Evolutionary conservation across 73 alveolate genomes (phyloP), one percentile per base, ranked within the genome.

Genomic region (Paramecium caudatum): DNA sequence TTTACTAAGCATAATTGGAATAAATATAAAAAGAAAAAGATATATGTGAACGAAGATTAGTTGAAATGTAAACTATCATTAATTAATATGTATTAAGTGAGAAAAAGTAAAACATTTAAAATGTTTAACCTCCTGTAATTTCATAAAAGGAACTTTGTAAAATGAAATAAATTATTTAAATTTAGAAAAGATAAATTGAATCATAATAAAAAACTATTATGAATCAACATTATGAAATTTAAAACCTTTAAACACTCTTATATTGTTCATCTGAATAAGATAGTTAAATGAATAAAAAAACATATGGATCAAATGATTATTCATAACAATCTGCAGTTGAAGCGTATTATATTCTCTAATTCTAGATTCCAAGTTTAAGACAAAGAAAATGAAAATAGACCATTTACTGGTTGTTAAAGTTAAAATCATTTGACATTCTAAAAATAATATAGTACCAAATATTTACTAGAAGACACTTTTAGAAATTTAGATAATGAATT

Each of bases 221-320:
- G 88, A 74, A 74, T 74, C 15, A 74, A 74, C 88, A 74, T 21
- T 74, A 41, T 74, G 88, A 74, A 74, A 74, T 74, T 12, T 45
- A 74, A 43, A 74, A 74, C 43, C 43, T 74, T 15, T 39, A 74
- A 39, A 41, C 88, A 2, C 32, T 74, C 36, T 37, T 74, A 2
- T 74, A 74, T 74, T 27, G 68, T 74, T 39, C 88, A 9, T 16
- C 17, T 74, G 80, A 55, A 10, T 55, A 55, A 27, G 88, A 74
- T 47, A 37, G 39, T 74, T 21, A 74, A 74, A 39, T 41, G 7
- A 65, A 55, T 55, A 55, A 33, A 32, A 65, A 65, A 27, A 27
- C 88, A 41, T 74, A 36, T 45, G 43, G 32, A 15, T 74, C 88
- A 12, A 25, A 25, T 74, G 88, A 74, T 9, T 33, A 3, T 65